Evolutionary conservation across 2,329 filamentous ascomycete species (phyloP), one percentile per base, ranked within the genome.

Genomic region (Phaeosphaeria sp.): DNA sequence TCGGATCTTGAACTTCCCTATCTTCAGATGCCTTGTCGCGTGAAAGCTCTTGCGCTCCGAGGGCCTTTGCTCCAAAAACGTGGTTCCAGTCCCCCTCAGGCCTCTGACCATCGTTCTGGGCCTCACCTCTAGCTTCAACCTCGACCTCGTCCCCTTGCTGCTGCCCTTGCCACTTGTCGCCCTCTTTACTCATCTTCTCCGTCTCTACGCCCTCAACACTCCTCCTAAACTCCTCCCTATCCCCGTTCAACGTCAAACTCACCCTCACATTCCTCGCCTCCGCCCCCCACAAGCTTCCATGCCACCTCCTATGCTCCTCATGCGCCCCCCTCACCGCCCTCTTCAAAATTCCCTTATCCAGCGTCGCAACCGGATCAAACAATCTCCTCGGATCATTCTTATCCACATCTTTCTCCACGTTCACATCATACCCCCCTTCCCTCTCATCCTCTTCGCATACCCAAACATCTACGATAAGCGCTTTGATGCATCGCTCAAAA

Each of bases 181-280:
- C 3, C 30, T 13, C 11, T 30, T 6, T 6, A 13, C 40, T 20
- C 3, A 18, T 18, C 40, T 15, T 21, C n/a, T n/a, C 40, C 20
- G 17, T 43, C 40, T 15, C 20, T 11, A 20, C 3, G 46, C 18
- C 18, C 40, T 40, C 44, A 6, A 17, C 9, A 24, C 44, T 25
- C 44, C 22, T 7, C 21, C 22, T 46, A 21, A 25, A 13, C 7
- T 64, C 63, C 6, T 30, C 49, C 8, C 55, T 57, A 40, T 47
- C 55, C 1, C 21, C 55, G 47, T 42, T 65, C 66, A 63, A 66
- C 2, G 57, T 49, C 7, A 66, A 27, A 3, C 39, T 51, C 8
- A 64, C 6, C 8, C 25, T 57, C 22, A 49, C 27, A 78, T 79
- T 11, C 77, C 79, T 27, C 80, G 79, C 51, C 74, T 73, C 55